A percentile compares a stretch with the other conserved stretches of the same genome.
Evolutionary conservation across 1,284 basidiomycete species (phyloP).

Genomic region (Peniophora sp.): DNA sequence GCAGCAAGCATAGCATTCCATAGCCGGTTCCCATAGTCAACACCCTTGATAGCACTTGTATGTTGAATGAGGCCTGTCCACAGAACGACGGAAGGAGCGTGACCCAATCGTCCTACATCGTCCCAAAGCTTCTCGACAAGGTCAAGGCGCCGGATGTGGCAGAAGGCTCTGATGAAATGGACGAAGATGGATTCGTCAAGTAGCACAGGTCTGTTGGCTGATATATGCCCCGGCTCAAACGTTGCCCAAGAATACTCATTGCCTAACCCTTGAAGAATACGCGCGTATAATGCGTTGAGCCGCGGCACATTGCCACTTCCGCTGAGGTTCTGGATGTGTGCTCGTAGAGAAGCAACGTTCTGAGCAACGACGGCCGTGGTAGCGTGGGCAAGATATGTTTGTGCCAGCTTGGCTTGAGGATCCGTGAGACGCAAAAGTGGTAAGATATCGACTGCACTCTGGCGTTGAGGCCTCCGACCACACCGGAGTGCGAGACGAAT

Average conservation of each 20-base stretch:
- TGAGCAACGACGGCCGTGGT: conserved; percentile 45
- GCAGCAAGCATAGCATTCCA: conserved; percentile 55
- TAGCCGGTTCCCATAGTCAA: conserved; percentile 37
- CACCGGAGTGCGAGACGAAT: conserved; percentile 33
- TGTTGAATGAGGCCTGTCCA: conserved; percentile 65
- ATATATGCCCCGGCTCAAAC: conserved; percentile 25
- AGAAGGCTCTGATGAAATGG: conserved; percentile 53
- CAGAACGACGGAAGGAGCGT: conserved; percentile 39
- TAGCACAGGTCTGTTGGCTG: conserved; percentile 31
- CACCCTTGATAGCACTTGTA: conserved; percentile 39
- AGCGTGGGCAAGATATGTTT: conserved; percentile 33
- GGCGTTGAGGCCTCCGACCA: conserved; percentile 26
- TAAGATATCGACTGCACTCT: conserved; percentile 28
- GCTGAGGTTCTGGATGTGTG: conserved; percentile 39
- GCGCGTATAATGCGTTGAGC: conserved; percentile 39
- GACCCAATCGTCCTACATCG: conserved; percentile 42
- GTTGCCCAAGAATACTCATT: conserved; percentile 40
- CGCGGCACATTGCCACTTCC: conserved; percentile 18
- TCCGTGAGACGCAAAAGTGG: conserved; percentile 24
- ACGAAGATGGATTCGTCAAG: conserved; percentile 54
- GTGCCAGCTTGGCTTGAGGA: conserved; percentile 28
- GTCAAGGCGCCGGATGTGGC: conserved; percentile 42
- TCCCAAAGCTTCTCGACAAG: conserved; percentile 57
- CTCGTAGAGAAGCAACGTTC: conserved; percentile 39
- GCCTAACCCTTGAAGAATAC: conserved; percentile 40